phyloP scores from a whole-genome alignment of 495 filamentous ascomycete genomes.

The Xeromyces bisporus region DNA sequence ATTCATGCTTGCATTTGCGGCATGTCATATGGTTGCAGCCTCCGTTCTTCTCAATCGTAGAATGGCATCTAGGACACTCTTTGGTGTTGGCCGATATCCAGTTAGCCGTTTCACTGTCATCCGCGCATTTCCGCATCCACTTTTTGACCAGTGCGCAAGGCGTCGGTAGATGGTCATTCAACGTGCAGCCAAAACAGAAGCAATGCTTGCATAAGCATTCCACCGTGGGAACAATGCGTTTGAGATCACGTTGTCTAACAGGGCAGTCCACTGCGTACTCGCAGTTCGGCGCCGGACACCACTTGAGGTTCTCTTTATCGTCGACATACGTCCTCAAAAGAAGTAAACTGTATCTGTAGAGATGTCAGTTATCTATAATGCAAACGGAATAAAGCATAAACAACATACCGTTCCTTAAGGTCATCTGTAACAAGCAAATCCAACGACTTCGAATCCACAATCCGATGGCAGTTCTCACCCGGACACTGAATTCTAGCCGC shows the following conservation, averaged over 20 bases:
- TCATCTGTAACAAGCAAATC: conserved; percentile 64
- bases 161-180: conserved; percentile 81
- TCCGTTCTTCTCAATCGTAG: conserved; percentile 97
- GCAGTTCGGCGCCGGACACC: conserved; percentile 95
- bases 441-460: conserved; percentile 79
- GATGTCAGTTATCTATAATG: neutral
- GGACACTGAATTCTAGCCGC: conserved; percentile 91
- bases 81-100: conserved; percentile 99
- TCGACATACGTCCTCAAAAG: conserved; percentile 92
- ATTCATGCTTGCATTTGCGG: conserved; percentile 94
- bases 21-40: conserved; percentile 99
- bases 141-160: conserved; percentile 84
- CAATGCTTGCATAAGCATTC: conserved; percentile 63
- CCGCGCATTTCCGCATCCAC: conserved; percentile 97
- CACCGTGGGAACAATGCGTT: conserved; percentile 76
- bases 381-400: conserved; percentile 1
- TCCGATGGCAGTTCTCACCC: conserved; percentile 66
- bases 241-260: conserved; percentile 70
- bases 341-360: conserved; percentile 57
- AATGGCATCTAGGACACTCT: conserved; percentile 87
- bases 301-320: conserved; percentile 84
- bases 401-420: conserved; percentile 44
- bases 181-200: conserved; percentile 95
- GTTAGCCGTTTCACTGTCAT: conserved; percentile 95
- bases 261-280: conserved; percentile 77